These are phyloP conservation scores for Sphagnum fallax DNA, from an alignment of 228 moss, liverwort and hornwort species.

Conservation along the genomic window DNA sequence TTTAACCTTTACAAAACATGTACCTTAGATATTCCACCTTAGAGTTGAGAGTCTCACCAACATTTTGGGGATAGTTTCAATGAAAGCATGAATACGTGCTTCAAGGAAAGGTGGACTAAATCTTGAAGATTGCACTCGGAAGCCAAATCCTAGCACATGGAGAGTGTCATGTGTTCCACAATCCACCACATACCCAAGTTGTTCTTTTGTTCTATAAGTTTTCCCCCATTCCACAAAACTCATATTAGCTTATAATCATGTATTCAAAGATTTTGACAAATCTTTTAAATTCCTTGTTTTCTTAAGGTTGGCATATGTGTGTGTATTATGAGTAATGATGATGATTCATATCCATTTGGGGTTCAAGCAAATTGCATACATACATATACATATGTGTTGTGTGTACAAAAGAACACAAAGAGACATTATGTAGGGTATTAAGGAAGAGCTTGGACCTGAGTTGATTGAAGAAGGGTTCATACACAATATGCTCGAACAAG, in stretches of 20 bases:
- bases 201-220: slow-evolving; percentile 45
- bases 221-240: background rate
- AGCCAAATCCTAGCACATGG: slow-evolving; percentile 30
- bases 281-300: too few species aligned
- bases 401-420: too few species aligned
- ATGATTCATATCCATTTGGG: too few species aligned
- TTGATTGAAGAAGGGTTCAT: slow-evolving; percentile 48
- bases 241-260: too few species aligned
- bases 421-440: too few species aligned
- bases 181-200: slow-evolving; percentile 46
- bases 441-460: slow-evolving; percentile 21
- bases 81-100: slow-evolving; percentile 35
- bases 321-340: too few species aligned
- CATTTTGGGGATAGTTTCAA: slow-evolving; percentile 29
- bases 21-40: too few species aligned
- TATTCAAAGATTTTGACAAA: too few species aligned
- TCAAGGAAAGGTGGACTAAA: slow-evolving; percentile 39
- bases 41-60: slow-evolving; percentile 16
- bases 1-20: too few species aligned
- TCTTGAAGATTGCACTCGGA: slow-evolving; percentile 47
- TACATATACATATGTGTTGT: too few species aligned
- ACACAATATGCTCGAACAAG: slow-evolving; percentile 29
- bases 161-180: slow-evolving; percentile 15
- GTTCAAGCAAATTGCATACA: too few species aligned
- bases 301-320: too few species aligned